These are phyloP conservation scores for Colletotrichum orbiculare DNA, from an alignment of 2,329 filamentous ascomycete genomes.

Conservation along the genomic window DNA sequence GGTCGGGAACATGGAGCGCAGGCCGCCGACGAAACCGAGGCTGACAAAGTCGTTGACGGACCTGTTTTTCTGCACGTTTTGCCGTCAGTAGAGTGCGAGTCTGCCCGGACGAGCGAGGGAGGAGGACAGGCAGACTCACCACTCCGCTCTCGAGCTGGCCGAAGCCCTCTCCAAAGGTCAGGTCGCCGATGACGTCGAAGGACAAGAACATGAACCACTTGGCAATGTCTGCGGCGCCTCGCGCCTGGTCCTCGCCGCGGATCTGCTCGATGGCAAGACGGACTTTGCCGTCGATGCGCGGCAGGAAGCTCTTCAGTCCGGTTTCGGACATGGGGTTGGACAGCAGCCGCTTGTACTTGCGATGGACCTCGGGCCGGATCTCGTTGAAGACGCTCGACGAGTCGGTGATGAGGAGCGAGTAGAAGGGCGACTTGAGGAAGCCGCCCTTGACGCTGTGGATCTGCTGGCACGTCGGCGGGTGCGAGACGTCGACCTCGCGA, in stretches of 20 bases:
- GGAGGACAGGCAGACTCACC: slow-evolving; percentile 43
- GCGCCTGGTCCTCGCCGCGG: slow-evolving; percentile 50
- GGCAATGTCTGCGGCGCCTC: slow-evolving; percentile 56
- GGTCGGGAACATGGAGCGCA: slow-evolving; percentile 25
- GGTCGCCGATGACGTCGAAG: slow-evolving; percentile 46
- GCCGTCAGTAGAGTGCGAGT: background rate
- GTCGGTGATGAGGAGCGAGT: slow-evolving; percentile 31
- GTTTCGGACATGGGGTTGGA: slow-evolving; percentile 53
- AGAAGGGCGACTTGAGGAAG: slow-evolving; percentile 27
- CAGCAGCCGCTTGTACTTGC: slow-evolving; percentile 54
- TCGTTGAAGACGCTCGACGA: slow-evolving; percentile 30
- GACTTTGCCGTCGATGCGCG: slow-evolving; percentile 50
- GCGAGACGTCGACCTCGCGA: slow-evolving; percentile 35
- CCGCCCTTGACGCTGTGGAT: slow-evolving; percentile 41
- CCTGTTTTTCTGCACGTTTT: slow-evolving; percentile 5
- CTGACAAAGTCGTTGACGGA: slow-evolving; percentile 32
- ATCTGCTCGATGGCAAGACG: slow-evolving; percentile 57
- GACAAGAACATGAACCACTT: slow-evolving; percentile 67
- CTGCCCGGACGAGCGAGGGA: background rate
- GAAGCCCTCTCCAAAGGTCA: slow-evolving; percentile 45
- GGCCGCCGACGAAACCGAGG: slow-evolving; percentile 25
- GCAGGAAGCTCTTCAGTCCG: slow-evolving; percentile 51
- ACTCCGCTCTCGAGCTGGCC: slow-evolving; percentile 40
- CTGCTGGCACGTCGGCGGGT: slow-evolving; percentile 40
- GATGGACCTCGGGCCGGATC: slow-evolving; percentile 32